Evolutionary conservation across 805 yeast species (phyloP).

Genomic region (Jamesozyma gamospora): DNA sequence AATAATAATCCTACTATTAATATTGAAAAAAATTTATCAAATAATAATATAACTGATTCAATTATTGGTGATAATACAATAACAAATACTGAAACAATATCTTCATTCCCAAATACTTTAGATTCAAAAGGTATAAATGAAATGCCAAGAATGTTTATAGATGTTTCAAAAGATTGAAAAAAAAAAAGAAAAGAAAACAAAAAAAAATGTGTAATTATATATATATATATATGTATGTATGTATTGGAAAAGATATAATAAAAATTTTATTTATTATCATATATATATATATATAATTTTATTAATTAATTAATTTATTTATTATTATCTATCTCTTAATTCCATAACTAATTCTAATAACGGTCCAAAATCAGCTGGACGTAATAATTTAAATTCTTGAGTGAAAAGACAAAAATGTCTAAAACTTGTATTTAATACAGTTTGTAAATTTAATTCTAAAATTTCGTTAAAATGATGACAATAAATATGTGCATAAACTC

Average conservation of each 20-base stretch:
- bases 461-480: constrained; percentile 97
- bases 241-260: too few relatives aligned
- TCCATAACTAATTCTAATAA: constrained; percentile 66
- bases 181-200: too few relatives aligned
- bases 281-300: too few relatives aligned
- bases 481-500: constrained; percentile 94
- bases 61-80: not conserved
- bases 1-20: not conserved
- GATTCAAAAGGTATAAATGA: not conserved
- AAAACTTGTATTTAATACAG: constrained; percentile 85
- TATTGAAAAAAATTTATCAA: not conserved
- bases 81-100: not conserved
- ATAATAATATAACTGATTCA: not conserved
- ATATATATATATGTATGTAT: too few relatives aligned
- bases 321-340: constrained; percentile 25
- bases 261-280: too few relatives aligned
- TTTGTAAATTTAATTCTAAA: constrained; percentile 82
- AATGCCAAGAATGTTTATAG: not conserved
- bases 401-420: constrained; percentile 88
- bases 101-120: not conserved
- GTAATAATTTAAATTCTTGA: constrained; percentile 70
- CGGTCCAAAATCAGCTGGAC: constrained; percentile 83
- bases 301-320: not conserved
- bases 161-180: too few relatives aligned
- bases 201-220: too few relatives aligned